A percentile compares a stretch with the other conserved stretches of the same genome.
Evolutionary conservation across 441 rosid genomes (phyloP).

Genomic region (Iberis amara): DNA sequence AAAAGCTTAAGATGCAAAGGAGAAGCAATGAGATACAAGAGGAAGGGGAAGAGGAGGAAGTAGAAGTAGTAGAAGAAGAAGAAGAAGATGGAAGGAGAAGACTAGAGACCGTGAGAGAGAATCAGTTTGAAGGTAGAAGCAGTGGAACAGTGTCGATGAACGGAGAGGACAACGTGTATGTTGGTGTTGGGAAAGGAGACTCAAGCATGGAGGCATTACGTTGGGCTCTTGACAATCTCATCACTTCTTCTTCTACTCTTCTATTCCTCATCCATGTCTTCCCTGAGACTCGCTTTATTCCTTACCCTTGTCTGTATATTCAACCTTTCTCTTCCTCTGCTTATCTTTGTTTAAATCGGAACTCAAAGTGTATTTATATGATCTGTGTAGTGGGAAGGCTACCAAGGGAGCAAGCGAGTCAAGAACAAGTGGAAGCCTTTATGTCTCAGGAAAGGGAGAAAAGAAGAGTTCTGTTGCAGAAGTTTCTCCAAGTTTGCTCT

Average conservation of each 20-base stretch:
- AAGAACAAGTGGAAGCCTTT: conserved; percentile 50
- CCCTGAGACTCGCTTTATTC: conserved; percentile 60
- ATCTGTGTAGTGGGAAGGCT: conserved; percentile 57
- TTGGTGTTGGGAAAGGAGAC: conserved; percentile 67
- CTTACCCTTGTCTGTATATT: conserved; percentile 59
- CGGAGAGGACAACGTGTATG: conserved; percentile 47
- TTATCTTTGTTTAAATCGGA: neutral
- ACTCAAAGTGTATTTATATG: conserved; percentile 18
- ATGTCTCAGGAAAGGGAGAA: conserved; percentile 61
- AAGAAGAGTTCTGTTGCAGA: conserved; percentile 48
- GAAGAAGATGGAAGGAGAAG: conserved; percentile 28
- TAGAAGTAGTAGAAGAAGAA: conserved; percentile 22
- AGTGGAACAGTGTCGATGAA: conserved; percentile 38
- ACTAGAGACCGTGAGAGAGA: conserved; percentile 29
- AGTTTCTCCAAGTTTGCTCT: conserved; percentile 48
- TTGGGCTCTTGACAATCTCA: conserved; percentile 52
- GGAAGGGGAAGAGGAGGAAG: conserved; percentile 12
- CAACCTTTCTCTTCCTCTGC: neutral
- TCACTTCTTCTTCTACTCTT: conserved; percentile 36
- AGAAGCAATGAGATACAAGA: conserved; percentile 30
- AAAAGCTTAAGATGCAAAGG: conserved; percentile 23
- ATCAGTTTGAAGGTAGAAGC: conserved; percentile 35
- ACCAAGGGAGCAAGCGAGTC: conserved; percentile 52
- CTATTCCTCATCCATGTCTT: conserved; percentile 63
- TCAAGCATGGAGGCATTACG: conserved; percentile 69